Evolutionary conservation across 2,329 filamentous ascomycete genomes (phyloP), one percentile per base, ranked within the genome.

Genomic region (Whalleya microplaca): DNA sequence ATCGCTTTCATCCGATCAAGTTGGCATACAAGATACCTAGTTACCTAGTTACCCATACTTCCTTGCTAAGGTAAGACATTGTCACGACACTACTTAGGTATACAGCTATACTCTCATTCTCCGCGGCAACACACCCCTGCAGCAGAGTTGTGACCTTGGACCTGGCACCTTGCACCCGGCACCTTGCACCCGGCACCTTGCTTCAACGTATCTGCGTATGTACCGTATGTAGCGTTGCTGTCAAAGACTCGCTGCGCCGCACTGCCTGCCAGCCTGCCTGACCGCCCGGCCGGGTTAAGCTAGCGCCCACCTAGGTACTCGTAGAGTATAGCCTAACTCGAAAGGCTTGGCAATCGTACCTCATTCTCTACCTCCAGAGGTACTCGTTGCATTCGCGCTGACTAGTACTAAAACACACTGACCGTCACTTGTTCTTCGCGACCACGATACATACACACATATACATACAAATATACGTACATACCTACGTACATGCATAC

Each of bases 261-360:
- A 60, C 45, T 56, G 58, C 58, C 59, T 61, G 61, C 61, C 61
- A 58, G 61, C 56, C 45, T 56, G 58, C 58, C 59, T 61, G 61
- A 63, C 61, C 61, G 61, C 56, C 55, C 45, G 19, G 47, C 61
- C 59, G 59, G 61, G 55, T 58, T 44, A 51, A 50, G n/a, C 49
- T 43, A 53, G 23, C 21, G 21, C 41, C 52, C 48, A 54, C 48
- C 45, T 59, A 57, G 51, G 20, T 48, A 56, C 45, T 27, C 47
- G 59, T 55, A 48, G 53, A 42, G 32, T 37, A 37, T 14, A 47
- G 56, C 52, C 53, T 23, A 54, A 40, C 45, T 29, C 49, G 58
- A 41, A 61, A 3, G 32, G 7, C 54, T 56, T 58, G 54, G 56
- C 56, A n/a, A 53, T 48, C 44, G 53, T 58, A 41, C 51, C 51